Percentiles rank a stretch among this genome's conserved stretches.
Evolutionary conservation across 1,139 yeast genomes (phyloP).

Genomic region (Debaryomycetaceae sp.): DNA sequence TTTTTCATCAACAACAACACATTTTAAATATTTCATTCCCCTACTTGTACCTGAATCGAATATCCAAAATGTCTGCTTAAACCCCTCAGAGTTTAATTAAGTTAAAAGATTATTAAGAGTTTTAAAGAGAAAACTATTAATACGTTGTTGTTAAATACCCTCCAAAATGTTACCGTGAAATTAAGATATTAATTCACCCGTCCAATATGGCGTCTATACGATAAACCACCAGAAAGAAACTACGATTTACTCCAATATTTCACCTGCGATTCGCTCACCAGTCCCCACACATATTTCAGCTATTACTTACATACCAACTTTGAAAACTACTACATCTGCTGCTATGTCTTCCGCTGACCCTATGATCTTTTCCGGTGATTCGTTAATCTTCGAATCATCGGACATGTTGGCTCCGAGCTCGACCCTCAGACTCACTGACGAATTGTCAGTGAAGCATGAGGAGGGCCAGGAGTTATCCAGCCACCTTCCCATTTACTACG

Average conservation of each 20-base stretch:
- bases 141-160: conserved; percentile 14
- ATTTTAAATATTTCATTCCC: conserved; percentile 14
- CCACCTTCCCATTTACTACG: conserved; percentile 16
- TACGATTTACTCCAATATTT: conserved; percentile 5
- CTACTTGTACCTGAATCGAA: conserved; percentile 9
- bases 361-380: conserved; percentile 25
- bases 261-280: too few relatives aligned
- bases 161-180: conserved; percentile 24
- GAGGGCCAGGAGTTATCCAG: conserved; percentile 15
- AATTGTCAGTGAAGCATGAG: conserved; percentile 11
- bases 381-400: conserved; percentile 25
- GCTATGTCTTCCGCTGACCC: conserved; percentile 28
- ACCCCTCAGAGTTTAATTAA: conserved; percentile 13
- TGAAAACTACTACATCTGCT: too few relatives aligned
- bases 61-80: conserved; percentile 33
- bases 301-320: conserved; percentile 6
- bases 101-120: conserved; percentile 9
- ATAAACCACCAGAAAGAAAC: conserved; percentile 3
- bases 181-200: conserved; percentile 18
- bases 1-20: conserved; percentile 13
- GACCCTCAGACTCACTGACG: conserved; percentile 8
- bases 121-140: conserved; percentile 13
- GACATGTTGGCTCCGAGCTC: conserved; percentile 16
- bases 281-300: conserved; percentile 1
- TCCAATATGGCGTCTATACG: conserved; percentile 28